Conservation (phyloP, 192 early-diverging fungal genomes). For the Linnemannia exigua region DNA sequence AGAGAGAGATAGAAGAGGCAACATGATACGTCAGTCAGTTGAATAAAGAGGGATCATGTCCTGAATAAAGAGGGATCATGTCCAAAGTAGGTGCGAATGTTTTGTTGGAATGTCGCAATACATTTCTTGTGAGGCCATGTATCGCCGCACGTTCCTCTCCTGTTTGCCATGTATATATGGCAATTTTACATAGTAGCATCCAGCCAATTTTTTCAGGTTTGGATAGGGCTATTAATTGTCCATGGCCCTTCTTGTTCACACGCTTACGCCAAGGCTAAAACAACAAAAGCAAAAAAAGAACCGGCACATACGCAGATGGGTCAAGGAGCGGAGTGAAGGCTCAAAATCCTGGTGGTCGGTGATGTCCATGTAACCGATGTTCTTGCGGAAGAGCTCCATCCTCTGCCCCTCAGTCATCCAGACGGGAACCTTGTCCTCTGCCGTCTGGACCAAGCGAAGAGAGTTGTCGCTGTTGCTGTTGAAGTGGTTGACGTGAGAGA, state of each 20-base stretch:
- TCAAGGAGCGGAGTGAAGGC: conserved; percentile 4
- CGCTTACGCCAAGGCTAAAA: not conserved
- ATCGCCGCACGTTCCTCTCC: not conserved
- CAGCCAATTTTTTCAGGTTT: no score
- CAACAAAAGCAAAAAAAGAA: not conserved
- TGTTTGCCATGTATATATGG: no score
- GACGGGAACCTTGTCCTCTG: conserved; percentile 62
- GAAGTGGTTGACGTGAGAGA: not conserved
- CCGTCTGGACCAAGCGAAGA: conserved; percentile 54
- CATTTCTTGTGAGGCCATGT: no score
- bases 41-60: not conserved
- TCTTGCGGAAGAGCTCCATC: conserved; percentile 73
- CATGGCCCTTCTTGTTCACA: no score
- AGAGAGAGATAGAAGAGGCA: not conserved
- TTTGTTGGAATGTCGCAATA: not conserved
- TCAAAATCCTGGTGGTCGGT: conserved; percentile 78
- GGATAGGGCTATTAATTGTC: no score
- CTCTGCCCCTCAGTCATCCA: conserved; percentile 76
- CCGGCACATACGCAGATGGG: not conserved
- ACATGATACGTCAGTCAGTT: no score
- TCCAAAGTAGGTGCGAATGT: not conserved
- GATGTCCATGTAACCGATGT: conserved; percentile 88
- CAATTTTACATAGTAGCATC: no score
- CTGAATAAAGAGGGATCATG: not conserved
- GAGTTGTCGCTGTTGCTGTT: not conserved